A percentile compares a stretch with the other conserved stretches of the same genome.
phyloP scores from a whole-genome alignment of 2,329 filamentous ascomycete genomes.

The Scedosporium dehoogii region DNA sequence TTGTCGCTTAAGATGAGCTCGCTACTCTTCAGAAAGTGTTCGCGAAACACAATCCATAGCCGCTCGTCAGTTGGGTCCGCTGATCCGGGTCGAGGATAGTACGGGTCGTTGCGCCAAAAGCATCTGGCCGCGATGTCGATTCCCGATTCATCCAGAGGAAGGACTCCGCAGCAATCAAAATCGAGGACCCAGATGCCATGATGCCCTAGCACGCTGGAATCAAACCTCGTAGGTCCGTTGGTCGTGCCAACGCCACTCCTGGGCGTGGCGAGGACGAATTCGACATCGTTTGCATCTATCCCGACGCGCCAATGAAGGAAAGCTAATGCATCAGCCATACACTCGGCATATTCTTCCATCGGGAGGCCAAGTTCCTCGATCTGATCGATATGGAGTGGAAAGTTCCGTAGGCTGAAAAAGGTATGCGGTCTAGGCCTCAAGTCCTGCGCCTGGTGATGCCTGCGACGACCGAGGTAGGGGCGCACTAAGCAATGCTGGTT shows the following conservation, averaged over 20 bases:
- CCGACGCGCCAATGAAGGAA: slow-evolving; percentile 36
- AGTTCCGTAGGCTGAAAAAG: background rate
- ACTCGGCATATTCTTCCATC: background rate
- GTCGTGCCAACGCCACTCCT: background rate
- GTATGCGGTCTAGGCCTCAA: background rate
- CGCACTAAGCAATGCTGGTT: background rate
- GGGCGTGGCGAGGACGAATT: slow-evolving; percentile 38
- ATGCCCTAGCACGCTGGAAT: slow-evolving; percentile 9
- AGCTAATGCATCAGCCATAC: slow-evolving; percentile 41
- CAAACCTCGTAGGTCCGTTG: background rate
- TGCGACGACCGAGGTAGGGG: background rate
- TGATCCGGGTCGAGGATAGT: slow-evolving; percentile 30
- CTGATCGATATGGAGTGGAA: background rate
- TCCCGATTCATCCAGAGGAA: slow-evolving; percentile 27
- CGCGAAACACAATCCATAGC: background rate
- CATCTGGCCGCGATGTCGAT: slow-evolving; percentile 29
- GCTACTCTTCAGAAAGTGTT: background rate
- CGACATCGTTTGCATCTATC: slow-evolving; percentile 42
- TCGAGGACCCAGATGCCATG: slow-evolving; percentile 36
- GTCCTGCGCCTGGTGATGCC: background rate
- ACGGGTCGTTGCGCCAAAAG: slow-evolving; percentile 42
- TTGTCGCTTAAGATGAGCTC: background rate
- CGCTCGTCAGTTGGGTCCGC: slow-evolving; percentile 6
- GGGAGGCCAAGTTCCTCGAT: background rate
- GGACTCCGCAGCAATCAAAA: slow-evolving; percentile 29